phyloP scores from a whole-genome alignment of 345 rosid genomes.

The Garcia nutans region DNA sequence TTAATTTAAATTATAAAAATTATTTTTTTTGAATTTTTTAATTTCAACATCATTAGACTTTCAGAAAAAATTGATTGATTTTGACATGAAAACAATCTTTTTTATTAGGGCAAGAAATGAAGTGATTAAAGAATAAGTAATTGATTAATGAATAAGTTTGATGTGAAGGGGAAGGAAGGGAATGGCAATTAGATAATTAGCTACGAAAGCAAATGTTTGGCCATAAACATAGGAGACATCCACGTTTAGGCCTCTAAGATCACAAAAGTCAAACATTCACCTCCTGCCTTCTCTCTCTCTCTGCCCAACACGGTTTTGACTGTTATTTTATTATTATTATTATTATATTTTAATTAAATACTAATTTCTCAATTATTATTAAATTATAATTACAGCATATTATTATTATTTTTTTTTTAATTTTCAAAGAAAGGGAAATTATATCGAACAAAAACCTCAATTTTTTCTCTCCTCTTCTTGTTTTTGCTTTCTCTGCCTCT shows the following conservation, averaged over 20 bases:
- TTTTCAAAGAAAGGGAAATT: constrained; percentile 17
- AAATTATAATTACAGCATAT: background rate
- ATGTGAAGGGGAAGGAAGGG: no score
- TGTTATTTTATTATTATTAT: constrained; percentile 6
- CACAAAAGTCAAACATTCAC: background rate
- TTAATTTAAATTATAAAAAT: no score
- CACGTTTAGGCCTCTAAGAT: constrained; percentile 14
- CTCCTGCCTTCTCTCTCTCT: background rate
- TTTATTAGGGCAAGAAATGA: no score
- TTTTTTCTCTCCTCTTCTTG: constrained; percentile 29
- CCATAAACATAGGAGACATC: constrained; percentile 25
- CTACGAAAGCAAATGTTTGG: constrained; percentile 3
- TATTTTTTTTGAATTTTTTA: no score
- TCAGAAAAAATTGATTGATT: no score
- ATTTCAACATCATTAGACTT: no score
- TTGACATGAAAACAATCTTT: no score
- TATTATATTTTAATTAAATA: background rate
- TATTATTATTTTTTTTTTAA: background rate
- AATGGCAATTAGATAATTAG: background rate
- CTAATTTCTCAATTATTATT: background rate
- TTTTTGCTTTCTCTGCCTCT: background rate
- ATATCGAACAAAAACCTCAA: constrained; percentile 21
- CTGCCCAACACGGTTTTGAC: constrained; percentile 50
- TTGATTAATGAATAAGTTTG: no score
- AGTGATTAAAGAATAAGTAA: no score